A percentile compares a stretch with the other conserved stretches of the same genome.
Evolutionary conservation across 352 stramenopile species (phyloP).

Genomic region (Pythium sp.): DNA sequence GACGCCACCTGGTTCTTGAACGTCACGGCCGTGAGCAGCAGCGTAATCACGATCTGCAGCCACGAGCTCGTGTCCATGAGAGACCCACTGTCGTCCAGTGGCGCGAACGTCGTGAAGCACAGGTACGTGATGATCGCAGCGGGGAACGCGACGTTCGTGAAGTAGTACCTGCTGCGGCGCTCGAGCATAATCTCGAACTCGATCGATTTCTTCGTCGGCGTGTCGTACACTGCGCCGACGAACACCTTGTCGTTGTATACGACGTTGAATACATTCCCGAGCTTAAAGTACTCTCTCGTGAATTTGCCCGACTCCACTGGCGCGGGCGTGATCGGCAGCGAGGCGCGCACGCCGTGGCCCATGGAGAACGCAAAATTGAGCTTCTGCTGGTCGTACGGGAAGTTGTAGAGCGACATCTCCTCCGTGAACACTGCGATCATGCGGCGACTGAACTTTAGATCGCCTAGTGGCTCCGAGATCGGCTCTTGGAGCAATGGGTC

Average conservation of each 20-base stretch:
- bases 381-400: slow-evolving; percentile 63
- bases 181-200: slow-evolving; percentile 60
- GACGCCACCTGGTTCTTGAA: slow-evolving; percentile 60
- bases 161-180: slow-evolving; percentile 45
- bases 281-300: slow-evolving; percentile 45
- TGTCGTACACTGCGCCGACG: slow-evolving; percentile 35
- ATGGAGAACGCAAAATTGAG: slow-evolving; percentile 49
- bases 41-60: slow-evolving; percentile 53
- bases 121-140: slow-evolving; percentile 20
- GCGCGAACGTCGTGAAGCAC: slow-evolving; percentile 13
- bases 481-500: slow-evolving; percentile 24
- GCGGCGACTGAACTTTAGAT: slow-evolving; percentile 39
- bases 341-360: slow-evolving; percentile 27
- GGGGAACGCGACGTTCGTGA: slow-evolving; percentile 44
- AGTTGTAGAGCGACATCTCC: slow-evolving; percentile 54
- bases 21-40: slow-evolving; percentile 60
- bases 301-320: slow-evolving; percentile 41
- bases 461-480: slow-evolving; percentile 22
- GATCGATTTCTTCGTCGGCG: slow-evolving; percentile 37
- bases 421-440: slow-evolving; percentile 47
- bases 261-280: slow-evolving; percentile 55
- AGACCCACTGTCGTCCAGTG: not conserved
- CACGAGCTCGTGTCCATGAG: slow-evolving; percentile 37
- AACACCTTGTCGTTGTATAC: slow-evolving; percentile 52
- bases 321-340: slow-evolving; percentile 30